Evolutionary conservation across 202 grass and related monocot species (phyloP).

Genomic region (Panicum hallii): DNA sequence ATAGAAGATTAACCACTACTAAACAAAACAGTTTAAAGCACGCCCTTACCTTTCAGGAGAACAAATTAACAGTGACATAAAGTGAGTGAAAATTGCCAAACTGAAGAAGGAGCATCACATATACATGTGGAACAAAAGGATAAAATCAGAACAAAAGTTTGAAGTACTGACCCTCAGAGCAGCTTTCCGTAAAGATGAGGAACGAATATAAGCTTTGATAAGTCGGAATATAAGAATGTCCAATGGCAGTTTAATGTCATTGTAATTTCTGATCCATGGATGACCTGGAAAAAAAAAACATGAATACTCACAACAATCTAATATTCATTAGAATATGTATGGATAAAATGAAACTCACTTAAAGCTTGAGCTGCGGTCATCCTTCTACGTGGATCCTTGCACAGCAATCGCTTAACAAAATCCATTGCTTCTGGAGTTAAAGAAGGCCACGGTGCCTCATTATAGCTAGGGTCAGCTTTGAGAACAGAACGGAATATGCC

Average conservation of each 20-base stretch:
- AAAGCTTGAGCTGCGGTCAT: conserved; percentile 86
- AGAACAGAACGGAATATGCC: conserved; percentile 83
- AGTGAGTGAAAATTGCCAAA: neutral
- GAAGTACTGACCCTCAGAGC: conserved; percentile 65
- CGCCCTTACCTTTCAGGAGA: neutral
- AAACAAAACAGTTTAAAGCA: conserved; percentile 15
- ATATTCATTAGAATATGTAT: neutral
- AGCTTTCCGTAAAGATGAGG: conserved; percentile 75
- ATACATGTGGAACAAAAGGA: conserved; percentile 28
- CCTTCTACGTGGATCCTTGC: conserved; percentile 77
- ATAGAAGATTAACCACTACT: neutral
- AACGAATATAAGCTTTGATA: conserved; percentile 83
- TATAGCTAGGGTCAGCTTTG: conserved; percentile 79
- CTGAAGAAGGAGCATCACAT: neutral
- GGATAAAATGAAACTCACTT: conserved; percentile 51
- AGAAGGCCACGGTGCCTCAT: conserved; percentile 75
- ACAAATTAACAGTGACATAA: neutral
- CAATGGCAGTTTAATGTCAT: conserved; percentile 67
- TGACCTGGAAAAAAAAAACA: conserved; percentile 64
- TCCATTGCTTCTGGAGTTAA: conserved; percentile 76
- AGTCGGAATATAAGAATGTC: conserved; percentile 79
- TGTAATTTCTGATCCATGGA: conserved; percentile 94
- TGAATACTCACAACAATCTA: conserved; percentile 30
- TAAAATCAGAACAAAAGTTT: conserved; percentile 5
- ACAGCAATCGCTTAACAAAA: conserved; percentile 84